Evolutionary conservation across 1,284 basidiomycete genomes (phyloP), one percentile per base, ranked within the genome.

Genomic region (Marasmius tenuissimus): DNA sequence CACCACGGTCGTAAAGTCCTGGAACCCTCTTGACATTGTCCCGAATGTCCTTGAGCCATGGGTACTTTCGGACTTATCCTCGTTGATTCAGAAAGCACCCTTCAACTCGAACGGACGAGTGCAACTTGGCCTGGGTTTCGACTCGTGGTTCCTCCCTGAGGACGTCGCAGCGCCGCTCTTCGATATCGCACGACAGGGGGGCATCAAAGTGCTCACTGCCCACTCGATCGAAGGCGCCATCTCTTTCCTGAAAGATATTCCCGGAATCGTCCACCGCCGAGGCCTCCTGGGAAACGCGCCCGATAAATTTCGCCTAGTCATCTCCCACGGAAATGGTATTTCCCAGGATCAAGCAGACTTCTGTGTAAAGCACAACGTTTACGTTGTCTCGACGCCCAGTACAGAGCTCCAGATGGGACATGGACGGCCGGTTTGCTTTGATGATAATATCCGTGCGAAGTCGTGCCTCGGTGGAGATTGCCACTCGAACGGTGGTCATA

Each of bases 341-440:
- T 16, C 35, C 3, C 35, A 59, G 0, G 54, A 59, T 22, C 62
- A 65, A 42, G 59, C 60, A 3, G 22, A 20, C 2, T 57, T 40
- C 4, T 51, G 63, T 38, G 22, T 14, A 27, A 58, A 49, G 11
- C 50, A 34, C 10, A 27, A 60, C 45, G 62, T 57, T 4, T 58
- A 63, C 54, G 18, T 63, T 18, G 58, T 62, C 10, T 37, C 62
- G 14, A 65, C 64, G 1, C 64, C 64, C 3, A 58, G 58, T 20
- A 61, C 64, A 8, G 64, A 65, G 47, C 55, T 65, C 12, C 64
- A 65, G 51, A 60, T 60, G 62, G 64, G 53, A 10, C 51, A 22
- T 34, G 64, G 62, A 35, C 5, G 39, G 10, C 64, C 64, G 14
- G 61, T 65, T 16, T 61, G 59, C 27, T 65, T 65, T n/a, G 45